A percentile compares a stretch with the other conserved stretches of the same genome.
Conservation (phyloP, 2,329 filamentous ascomycete genomes). For the Colletotrichum higginsianum region DNA sequence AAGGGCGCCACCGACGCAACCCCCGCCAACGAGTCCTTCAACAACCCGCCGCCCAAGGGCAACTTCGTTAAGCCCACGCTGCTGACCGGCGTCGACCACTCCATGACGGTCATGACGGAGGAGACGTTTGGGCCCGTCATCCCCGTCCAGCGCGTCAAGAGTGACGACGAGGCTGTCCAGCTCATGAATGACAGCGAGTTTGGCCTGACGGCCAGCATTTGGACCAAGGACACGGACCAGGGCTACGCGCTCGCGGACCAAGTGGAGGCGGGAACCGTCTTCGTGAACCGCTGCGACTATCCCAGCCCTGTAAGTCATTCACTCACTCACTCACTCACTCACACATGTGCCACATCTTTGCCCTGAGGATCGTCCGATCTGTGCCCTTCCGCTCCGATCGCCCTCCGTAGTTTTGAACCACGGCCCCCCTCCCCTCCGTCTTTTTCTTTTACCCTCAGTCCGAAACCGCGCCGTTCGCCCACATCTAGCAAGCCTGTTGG, state of each 20-base stretch:
- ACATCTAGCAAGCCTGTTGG: not conserved
- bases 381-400: slow-evolving; percentile 4
- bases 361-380: slow-evolving; percentile 11
- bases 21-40: slow-evolving; percentile 84
- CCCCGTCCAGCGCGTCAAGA: slow-evolving; percentile 87
- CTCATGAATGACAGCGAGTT: slow-evolving; percentile 97
- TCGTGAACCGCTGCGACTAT: slow-evolving; percentile 94
- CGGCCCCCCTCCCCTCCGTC: slow-evolving; percentile 19
- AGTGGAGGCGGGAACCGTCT: slow-evolving; percentile 94
- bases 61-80: slow-evolving; percentile 93
- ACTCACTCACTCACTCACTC: not conserved
- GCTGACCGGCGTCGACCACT: slow-evolving; percentile 83
- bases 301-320: slow-evolving; percentile 83
- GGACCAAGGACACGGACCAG: slow-evolving; percentile 87
- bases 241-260: slow-evolving; percentile 84
- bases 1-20: slow-evolving; percentile 90
- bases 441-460: not conserved
- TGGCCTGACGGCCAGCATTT: slow-evolving; percentile 95
- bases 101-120: slow-evolving; percentile 90
- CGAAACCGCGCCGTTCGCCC: not conserved
- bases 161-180: slow-evolving; percentile 84
- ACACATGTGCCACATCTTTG: not conserved
- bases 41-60: slow-evolving; percentile 79
- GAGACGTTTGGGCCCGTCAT: slow-evolving; percentile 97
- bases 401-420: slow-evolving; percentile 23